Base-by-base conservation (phyloP, 2,329 filamentous ascomycete species). In the Orbilia blumenaviensis region DNA sequence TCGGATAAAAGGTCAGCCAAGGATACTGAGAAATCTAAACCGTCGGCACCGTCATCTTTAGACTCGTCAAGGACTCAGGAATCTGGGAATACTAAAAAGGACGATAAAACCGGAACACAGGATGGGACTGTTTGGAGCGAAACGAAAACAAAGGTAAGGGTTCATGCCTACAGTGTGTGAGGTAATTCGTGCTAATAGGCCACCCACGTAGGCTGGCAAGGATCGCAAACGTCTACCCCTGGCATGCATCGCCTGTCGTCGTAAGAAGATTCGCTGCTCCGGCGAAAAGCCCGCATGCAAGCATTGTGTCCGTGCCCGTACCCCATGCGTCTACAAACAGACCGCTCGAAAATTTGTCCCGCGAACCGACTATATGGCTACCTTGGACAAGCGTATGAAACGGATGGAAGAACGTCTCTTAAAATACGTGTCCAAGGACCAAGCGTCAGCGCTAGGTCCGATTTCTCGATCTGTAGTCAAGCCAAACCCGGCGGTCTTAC, bases 391-490 rank as follows among this genome's bases (percentile, higher is more conserved):
- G 84, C 88, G 95, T 63, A 83, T 98, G 79, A 97, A 96, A 85
- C 88, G 94, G 69, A 98, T 98, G 95, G 95, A 99, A 83, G 94
- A 98, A 81, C 90, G 94, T 68, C 95, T 98, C 78, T 96, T 98
- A 84, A 97, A 97, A 82, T 91, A 94, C 72, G 91, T 98, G 27
- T 94, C 95, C 0, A 96, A 94, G 81, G 88, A 92, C 44, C 93
- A 96, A 78, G 87, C 92, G 78, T 89, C 91, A 44, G 85, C 88
- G 25, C 82, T 90, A 72, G 85, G 87, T 7, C 86, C 87, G 6
- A 90, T 96, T 38, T 90, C 90, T 3, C 87, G 95, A 71, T 94
- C 94, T 9, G 87, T 92, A 5, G 92, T 98, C 34, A 96, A 94
- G 81, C 94, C 94, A 12, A 87, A 91, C 12, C 85, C 90, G 83